Evolutionary conservation across 805 yeast genomes (phyloP).

Genomic region (Wickerhamiella kazuoi): DNA sequence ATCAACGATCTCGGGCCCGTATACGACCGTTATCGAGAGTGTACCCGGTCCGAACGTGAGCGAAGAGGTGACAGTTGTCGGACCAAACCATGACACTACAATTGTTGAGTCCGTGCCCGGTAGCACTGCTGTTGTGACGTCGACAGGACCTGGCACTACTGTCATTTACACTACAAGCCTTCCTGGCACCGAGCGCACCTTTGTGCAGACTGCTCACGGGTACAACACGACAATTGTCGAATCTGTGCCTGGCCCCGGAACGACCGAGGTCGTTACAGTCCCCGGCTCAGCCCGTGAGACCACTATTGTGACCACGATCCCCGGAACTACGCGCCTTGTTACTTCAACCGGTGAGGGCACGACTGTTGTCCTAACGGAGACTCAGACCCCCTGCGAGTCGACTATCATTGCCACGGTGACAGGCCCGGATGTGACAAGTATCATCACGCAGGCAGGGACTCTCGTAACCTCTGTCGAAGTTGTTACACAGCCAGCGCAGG

Average conservation of each 20-base stretch:
- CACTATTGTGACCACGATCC: background rate
- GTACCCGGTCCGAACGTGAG: background rate
- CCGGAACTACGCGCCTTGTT: slow-evolving; percentile 2
- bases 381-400: background rate
- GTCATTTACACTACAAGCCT: background rate
- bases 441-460: background rate
- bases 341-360: slow-evolving; percentile 3
- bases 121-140: background rate
- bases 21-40: background rate
- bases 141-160: background rate
- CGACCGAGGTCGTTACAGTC: slow-evolving; percentile 1
- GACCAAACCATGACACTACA: background rate
- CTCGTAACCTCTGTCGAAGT: background rate
- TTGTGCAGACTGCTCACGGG: slow-evolving; percentile 2
- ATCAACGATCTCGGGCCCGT: background rate
- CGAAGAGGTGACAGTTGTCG: background rate
- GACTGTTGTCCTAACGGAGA: slow-evolving; percentile 1
- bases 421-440: background rate
- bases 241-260: slow-evolving; percentile 2
- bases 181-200: background rate
- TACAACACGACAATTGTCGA: slow-evolving; percentile 1
- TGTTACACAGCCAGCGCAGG: background rate
- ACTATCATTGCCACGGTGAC: background rate
- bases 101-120: background rate
- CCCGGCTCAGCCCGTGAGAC: slow-evolving; percentile 1